A percentile compares a stretch with the other conserved stretches of the same genome.
Evolutionary conservation across 495 filamentous ascomycete genomes (phyloP).

Genomic region (Trichocladium uniseriatum): DNA sequence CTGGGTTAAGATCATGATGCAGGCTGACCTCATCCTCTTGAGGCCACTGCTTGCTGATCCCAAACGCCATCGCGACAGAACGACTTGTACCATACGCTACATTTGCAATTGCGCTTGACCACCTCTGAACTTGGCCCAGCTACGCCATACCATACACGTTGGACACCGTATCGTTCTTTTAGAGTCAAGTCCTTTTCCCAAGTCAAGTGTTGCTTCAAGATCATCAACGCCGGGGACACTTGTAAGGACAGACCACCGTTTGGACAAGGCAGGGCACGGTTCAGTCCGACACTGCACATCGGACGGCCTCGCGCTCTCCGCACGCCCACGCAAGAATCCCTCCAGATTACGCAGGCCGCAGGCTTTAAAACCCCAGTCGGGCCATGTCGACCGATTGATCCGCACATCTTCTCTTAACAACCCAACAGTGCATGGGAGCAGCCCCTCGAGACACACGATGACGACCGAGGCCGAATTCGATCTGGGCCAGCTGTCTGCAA

Average conservation of each 20-base stretch:
- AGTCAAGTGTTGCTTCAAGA: no score
- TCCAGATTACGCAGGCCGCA: no score
- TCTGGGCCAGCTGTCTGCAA: constrained; percentile 57
- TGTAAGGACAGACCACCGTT: no score
- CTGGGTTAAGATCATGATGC: not conserved
- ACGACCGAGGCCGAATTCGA: constrained; percentile 42
- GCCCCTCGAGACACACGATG: constrained; percentile 16
- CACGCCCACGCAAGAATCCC: no score
- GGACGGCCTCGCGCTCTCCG: no score
- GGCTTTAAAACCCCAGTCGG: not conserved
- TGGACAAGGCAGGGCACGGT: no score
- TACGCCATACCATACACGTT: no score
- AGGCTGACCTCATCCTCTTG: not conserved
- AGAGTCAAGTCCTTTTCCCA: no score
- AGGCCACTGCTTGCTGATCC: not conserved
- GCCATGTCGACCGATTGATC: not conserved
- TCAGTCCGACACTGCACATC: no score
- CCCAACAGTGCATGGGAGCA: not conserved
- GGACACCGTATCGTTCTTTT: no score
- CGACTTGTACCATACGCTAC: not conserved
- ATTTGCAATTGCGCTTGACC: not conserved
- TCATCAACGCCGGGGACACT: no score
- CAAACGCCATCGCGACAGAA: not conserved
- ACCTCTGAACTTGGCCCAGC: no score
- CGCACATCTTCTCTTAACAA: not conserved